Percentiles rank a stretch among this genome's conserved stretches.
These are phyloP conservation scores for Macrotyloma uniflorum DNA, from an alignment of 306 rosid genomes.

Conservation along the genomic window DNA sequence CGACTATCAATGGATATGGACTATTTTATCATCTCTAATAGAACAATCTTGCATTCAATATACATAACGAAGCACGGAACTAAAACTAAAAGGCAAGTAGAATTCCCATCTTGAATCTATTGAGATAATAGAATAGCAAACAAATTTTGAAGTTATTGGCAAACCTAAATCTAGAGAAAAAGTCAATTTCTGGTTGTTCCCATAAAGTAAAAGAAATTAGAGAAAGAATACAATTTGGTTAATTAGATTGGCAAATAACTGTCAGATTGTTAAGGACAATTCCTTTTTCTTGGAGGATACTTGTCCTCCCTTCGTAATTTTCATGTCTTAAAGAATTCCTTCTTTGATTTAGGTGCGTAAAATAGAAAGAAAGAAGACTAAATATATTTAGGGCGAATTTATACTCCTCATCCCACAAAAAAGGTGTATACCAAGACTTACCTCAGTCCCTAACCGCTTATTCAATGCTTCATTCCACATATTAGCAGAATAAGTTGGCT, in stretches of 20 bases:
- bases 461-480: constrained; percentile 98
- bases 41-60: background rate
- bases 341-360: background rate
- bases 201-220: background rate
- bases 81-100: background rate
- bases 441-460: constrained; percentile 89
- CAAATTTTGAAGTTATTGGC: background rate
- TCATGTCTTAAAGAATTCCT: background rate
- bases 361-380: background rate
- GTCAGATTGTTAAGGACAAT: background rate
- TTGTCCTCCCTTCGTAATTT: background rate
- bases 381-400: constrained; percentile 11
- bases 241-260: background rate
- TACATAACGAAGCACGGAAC: background rate
- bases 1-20: too few species aligned
- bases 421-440: constrained; percentile 23
- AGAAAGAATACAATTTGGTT: background rate
- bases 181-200: background rate
- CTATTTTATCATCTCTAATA: background rate
- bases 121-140: constrained; percentile 17
- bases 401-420: background rate
- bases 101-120: background rate
- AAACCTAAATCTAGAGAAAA: constrained; percentile 7
- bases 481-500: constrained; percentile 90
- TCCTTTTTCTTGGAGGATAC: background rate